These are phyloP conservation scores for Melanomma pulvis-pyrius DNA, from an alignment of 495 filamentous ascomycete genomes.

Conservation along the genomic window DNA sequence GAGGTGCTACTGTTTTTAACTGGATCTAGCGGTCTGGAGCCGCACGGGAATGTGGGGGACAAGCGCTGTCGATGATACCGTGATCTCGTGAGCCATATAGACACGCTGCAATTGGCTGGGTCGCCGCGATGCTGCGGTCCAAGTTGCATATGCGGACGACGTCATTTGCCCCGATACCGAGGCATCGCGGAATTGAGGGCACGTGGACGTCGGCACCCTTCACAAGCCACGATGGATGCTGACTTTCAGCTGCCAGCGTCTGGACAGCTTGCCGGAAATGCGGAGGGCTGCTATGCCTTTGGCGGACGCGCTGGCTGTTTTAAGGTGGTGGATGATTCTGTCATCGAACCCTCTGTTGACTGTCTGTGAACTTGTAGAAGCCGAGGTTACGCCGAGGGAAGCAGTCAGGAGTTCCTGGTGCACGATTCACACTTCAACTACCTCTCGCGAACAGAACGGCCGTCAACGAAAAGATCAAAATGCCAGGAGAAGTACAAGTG, in stretches of 20 bases:
- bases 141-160: constrained; percentile 19
- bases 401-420: not conserved
- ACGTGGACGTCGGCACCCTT: constrained; percentile 23
- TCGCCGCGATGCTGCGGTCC: not conserved
- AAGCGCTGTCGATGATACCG: not conserved
- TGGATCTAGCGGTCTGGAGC: constrained; percentile 14
- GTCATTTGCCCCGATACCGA: constrained; percentile 22
- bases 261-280: constrained; percentile 7
- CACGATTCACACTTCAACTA: not conserved
- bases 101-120: constrained; percentile 7
- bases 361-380: not conserved
- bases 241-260: constrained; percentile 17
- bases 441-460: not conserved
- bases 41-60: constrained; percentile 15
- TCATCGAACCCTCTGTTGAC: not conserved
- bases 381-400: not conserved
- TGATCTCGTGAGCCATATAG: constrained; percentile 14
- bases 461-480: not conserved
- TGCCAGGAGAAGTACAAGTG: constrained; percentile 39
- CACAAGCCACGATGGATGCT: constrained; percentile 17
- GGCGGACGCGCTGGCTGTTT: not conserved
- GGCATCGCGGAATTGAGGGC: constrained; percentile 20
- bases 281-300: constrained; percentile 4
- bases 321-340: not conserved
- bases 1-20: not conserved